These are phyloP conservation scores for Phytophthora litchii DNA, from an alignment of 352 stramenopile genomes.

Conservation along the genomic window DNA sequence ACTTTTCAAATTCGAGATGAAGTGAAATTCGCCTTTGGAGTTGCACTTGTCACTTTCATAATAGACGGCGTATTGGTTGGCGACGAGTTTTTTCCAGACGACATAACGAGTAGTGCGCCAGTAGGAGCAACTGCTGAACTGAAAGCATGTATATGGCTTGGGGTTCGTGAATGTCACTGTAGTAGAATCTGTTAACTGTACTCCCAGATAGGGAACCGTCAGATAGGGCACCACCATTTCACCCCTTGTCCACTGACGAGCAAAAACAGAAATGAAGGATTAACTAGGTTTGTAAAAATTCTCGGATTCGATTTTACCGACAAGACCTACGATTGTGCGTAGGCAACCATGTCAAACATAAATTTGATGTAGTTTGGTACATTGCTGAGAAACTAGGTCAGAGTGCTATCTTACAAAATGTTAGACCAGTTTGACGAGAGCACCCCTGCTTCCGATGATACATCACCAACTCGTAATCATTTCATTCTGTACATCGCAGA, in stretches of 20 bases:
- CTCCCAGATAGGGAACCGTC: slow-evolving; percentile 2
- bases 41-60: slow-evolving; percentile 20
- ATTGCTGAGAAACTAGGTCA: background rate
- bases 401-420: too few species aligned
- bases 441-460: slow-evolving; percentile 1
- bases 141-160: slow-evolving; percentile 3
- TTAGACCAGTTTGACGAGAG: slow-evolving; percentile 13
- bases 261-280: background rate
- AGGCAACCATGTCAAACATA: too few species aligned
- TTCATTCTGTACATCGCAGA: background rate
- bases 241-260: background rate
- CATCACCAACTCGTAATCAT: too few species aligned
- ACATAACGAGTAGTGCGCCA: background rate
- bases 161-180: slow-evolving; percentile 12
- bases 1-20: slow-evolving; percentile 8
- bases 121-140: slow-evolving; percentile 20
- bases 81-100: slow-evolving; percentile 12
- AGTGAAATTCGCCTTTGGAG: background rate
- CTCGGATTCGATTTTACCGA: too few species aligned
- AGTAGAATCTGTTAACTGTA: background rate
- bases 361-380: background rate
- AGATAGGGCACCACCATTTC: background rate
- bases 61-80: slow-evolving; percentile 8
- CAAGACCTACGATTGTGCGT: too few species aligned
- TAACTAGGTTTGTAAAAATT: background rate